Evolutionary conservation across 805 yeast species (phyloP), one percentile per base, ranked within the genome.

Genomic region (Candida railenensis): DNA sequence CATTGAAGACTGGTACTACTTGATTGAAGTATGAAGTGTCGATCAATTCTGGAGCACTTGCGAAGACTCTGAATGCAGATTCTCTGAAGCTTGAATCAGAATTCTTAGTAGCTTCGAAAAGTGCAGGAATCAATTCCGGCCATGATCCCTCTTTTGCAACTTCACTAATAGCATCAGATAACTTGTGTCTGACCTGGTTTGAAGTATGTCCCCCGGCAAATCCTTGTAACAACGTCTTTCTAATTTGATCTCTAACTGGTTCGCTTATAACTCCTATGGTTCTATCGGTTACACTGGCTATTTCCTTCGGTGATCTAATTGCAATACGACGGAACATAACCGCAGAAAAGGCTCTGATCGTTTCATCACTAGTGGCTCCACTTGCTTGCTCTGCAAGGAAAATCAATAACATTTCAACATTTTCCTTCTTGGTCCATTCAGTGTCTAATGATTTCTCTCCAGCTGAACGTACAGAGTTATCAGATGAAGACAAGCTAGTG

Each of bases 151-250:
- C 77, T 57, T 84, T 83, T 1, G 97, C 95, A 40, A 92, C 81
- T 66, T 91, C 98, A 1, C 97, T 88, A 41, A 94, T 85, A 7
- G 96, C 96, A 71, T 94, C 99, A 2, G 97, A 84, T 42, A 94
- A 71, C 61, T 92, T 94, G 65, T 92, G 97, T 62, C 97, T 83
- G 28, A 89, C 89, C 51, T 80, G 81, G 50, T 81, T 81, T n/a
- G 86, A 71, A 61, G 85, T 89, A 49, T 76, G 83, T 9, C 81
- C 63, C 8, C 32, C 30, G 2, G 80, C 62, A 57, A 92, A 89
- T 14, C 97, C 98, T 48, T 77, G 77, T 53, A 91, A 73, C 34
- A 92, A 76, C 19, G 81, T 73, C 15, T 71, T 55, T 53, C 95
- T 81, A 43, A 92, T 81, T 58, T 85, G 86, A 34, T 58, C 63